Percentiles rank a stretch among this genome's conserved stretches.
These are phyloP conservation scores for Actinidia chinensis DNA, from an alignment of 179 eudicot genomes.

Conservation along the genomic window DNA sequence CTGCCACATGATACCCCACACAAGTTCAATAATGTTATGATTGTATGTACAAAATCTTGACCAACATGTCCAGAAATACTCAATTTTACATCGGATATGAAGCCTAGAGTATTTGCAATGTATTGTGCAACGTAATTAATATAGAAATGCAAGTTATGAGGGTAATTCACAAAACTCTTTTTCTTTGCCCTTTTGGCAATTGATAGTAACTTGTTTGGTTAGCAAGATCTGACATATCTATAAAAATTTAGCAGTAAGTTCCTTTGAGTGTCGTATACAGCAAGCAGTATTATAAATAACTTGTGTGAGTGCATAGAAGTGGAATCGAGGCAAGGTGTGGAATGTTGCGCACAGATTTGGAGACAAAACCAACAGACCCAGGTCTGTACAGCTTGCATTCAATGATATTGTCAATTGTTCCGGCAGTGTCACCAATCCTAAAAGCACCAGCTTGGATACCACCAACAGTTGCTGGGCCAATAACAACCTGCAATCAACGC, in stretches of 20 bases:
- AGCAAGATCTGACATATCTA: neutral
- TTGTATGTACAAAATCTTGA: slow-evolving; percentile 1
- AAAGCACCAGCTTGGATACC: slow-evolving; percentile 99
- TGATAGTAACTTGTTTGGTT: neutral
- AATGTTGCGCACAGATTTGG: slow-evolving; percentile 77
- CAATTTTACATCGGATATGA: neutral
- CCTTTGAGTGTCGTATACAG: neutral
- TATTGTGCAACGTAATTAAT: neutral
- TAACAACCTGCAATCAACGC: slow-evolving; percentile 60
- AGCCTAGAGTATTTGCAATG: neutral
- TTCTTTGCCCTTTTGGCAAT: neutral
- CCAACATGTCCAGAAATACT: neutral
- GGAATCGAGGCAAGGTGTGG: neutral
- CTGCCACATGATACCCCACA: slow-evolving; percentile 4
- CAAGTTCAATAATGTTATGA: neutral
- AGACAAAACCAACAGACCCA: slow-evolving; percentile 98
- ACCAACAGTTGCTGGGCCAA: slow-evolving; percentile 99
- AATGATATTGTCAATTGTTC: slow-evolving; percentile 91
- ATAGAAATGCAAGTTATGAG: neutral
- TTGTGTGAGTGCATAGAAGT: neutral
- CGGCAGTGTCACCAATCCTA: slow-evolving; percentile 99
- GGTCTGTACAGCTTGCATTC: slow-evolving; percentile 98
- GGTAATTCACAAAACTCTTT: neutral
- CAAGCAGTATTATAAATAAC: neutral
- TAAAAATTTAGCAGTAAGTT: neutral